Evolutionary conservation across 2,329 filamentous ascomycete species (phyloP).

Genomic region (Diaporthe citrichinensis): DNA sequence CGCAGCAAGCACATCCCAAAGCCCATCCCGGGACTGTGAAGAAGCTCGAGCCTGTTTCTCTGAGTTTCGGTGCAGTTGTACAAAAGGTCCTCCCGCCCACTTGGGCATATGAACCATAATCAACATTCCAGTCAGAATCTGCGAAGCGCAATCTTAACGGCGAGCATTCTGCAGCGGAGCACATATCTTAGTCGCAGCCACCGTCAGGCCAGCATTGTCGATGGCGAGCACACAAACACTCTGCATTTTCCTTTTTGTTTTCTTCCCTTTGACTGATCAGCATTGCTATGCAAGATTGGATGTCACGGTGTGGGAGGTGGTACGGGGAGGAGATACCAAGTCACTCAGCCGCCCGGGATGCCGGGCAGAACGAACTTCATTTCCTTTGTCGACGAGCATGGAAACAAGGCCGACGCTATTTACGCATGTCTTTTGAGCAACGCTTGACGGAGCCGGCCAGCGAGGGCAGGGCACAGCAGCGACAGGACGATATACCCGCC

Average conservation of each 20-base stretch:
- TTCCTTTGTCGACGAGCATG: slow-evolving; percentile 39
- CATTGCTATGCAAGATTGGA: slow-evolving; percentile 18
- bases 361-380: slow-evolving; percentile 30
- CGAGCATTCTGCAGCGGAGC: slow-evolving; percentile 7
- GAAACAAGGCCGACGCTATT: background rate
- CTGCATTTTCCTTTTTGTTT: slow-evolving; percentile 6
- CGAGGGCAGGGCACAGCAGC: background rate
- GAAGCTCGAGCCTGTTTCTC: background rate
- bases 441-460: background rate
- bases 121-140: slow-evolving; percentile 1
- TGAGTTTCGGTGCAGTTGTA: background rate
- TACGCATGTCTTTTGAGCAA: slow-evolving; percentile 20
- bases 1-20: slow-evolving; percentile 57
- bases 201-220: background rate
- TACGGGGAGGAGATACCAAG: slow-evolving; percentile 8
- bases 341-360: slow-evolving; percentile 2
- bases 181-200: background rate
- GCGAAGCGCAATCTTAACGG: slow-evolving; percentile 3
- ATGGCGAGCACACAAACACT: slow-evolving; percentile 14
- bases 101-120: background rate
- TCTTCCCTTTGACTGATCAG: slow-evolving; percentile 16
- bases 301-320: background rate
- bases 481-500: slow-evolving; percentile 8
- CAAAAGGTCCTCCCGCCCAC: background rate
- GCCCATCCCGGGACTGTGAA: slow-evolving; percentile 31